Evolutionary conservation across 2,329 filamentous ascomycete species (phyloP), one percentile per base, ranked within the genome.

Genomic region (Colletotrichum phormii): DNA sequence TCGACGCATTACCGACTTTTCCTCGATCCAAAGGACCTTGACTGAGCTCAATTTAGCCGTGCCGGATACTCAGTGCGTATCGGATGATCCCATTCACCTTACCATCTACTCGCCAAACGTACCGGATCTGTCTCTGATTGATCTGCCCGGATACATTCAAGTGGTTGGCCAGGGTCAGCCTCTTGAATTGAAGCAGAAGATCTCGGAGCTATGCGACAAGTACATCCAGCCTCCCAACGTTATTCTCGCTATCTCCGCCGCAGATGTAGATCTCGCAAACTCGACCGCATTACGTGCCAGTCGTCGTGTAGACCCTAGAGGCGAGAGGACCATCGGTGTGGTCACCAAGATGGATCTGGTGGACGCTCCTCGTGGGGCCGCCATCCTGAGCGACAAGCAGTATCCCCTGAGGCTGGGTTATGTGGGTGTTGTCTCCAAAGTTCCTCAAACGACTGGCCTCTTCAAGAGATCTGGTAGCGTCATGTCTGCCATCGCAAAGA

Each of bases 271-370:
- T 86, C 84, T 99, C 70, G 97, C 97, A 26, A 99, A 99, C 82
- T 99, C 97, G 1, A 97, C 97, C 7, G 95, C 97, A 6, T 84
- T 99, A 29, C 89, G 95, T 77, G 95, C 97, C 22, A 98, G 95
- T 76, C 90, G 97, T 75, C 90, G 96, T 77, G 95, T 98, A 33
- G 97, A 99, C 79, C 97, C 97, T 1, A 89, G 97, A 73, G 97
- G 97, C 67, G 97, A 99, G 84, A 90, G 97, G 74, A 99, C 97
- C 0, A 99, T 99, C 79, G 97, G 97, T 57, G 97, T 99, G n/a
- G 92, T 99, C 54, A 99, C 97, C 3, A 99, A 99, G 85, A 98
- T 99, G 96, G 97, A 99, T 79, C 88, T 99, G 26, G 95, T 99
- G 8, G 96, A 98, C 77, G 89, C 97, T 3, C 86, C 87, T 8